Evolutionary conservation across 78 protist genomes (phyloP), one percentile per base, ranked within the genome.

Genomic region (Chrysochromulina tobinii): DNA sequence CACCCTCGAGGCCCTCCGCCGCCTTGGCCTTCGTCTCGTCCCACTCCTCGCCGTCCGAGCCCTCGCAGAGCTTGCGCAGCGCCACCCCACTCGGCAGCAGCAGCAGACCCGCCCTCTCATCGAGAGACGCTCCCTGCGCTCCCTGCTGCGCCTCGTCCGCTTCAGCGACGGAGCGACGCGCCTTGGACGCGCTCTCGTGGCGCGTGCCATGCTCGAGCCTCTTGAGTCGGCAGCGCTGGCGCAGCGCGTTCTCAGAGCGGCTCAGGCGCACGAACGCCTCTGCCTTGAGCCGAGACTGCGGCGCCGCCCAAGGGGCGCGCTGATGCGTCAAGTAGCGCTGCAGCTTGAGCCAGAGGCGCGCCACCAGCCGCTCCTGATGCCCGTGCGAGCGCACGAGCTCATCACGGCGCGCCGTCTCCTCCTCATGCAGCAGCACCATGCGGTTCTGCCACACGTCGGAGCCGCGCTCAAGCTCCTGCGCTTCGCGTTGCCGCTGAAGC

Each of bases 1-100:
- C 38, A 38, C 38, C 23, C 23, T 59, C 64, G 64, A 12, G 7
- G 64, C 64, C 64, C 7, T 59, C 64, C 64, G 12, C 7, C 7
- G 7, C 12, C 64, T 59, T 59, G 23, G 64, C 7, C 12, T 59
- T 53, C 84, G 38, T 9, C 84, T 75, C 84, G 54, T 75, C 23
- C 84, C 84, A 75, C 6, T 75, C 84, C 84, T 75, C 84, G 84
- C 58, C 58, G 58, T 75, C 81, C 53, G 53, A 7, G 55, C 81
- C 81, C 8, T 38, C 53, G 81, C 81, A 38, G 53, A 72, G 81
- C 53, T 72, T 8, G 8, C 25, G 27, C 25, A 72, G 81, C 4
- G 21, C 25, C 18, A 53, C 84, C 38, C 55, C 84, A 0, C 58
- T 27, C 25, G 84, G 50, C 57, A 75, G 54, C 53, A 3, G 57